A percentile compares a stretch with the other conserved stretches of the same genome.
Conservation (phyloP, 805 yeast genomes). For the Scheffersomyces ergatensis region DNA sequence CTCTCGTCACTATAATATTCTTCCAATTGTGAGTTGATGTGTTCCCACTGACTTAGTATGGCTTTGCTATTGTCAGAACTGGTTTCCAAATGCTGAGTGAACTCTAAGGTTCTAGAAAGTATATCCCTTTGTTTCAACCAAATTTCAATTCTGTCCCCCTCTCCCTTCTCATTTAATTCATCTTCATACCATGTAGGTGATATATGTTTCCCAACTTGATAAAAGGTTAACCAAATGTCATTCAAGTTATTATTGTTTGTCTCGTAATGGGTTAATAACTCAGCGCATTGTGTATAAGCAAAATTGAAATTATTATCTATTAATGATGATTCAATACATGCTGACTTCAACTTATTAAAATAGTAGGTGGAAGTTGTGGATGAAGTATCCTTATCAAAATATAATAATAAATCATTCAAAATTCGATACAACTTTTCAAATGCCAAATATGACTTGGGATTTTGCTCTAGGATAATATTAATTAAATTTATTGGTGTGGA, state of each 20-base stretch:
- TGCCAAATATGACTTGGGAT: slow-evolving; percentile 49
- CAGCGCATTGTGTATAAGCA: slow-evolving; percentile 47
- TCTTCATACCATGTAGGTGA: slow-evolving; percentile 26
- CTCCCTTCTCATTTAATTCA: slow-evolving; percentile 14
- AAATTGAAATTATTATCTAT: slow-evolving; percentile 58
- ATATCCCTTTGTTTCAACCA: slow-evolving; percentile 53
- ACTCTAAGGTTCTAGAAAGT: slow-evolving; percentile 48
- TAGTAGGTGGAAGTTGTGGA: slow-evolving; percentile 12
- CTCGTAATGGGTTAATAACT: slow-evolving; percentile 28
- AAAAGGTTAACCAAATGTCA: slow-evolving; percentile 66
- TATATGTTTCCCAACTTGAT: slow-evolving; percentile 63
- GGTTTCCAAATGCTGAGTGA: slow-evolving; percentile 29
- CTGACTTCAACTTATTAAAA: slow-evolving; percentile 34
- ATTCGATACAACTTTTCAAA: slow-evolving; percentile 40
- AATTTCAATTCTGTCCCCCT: slow-evolving; percentile 14
- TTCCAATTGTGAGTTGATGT: slow-evolving; percentile 37
- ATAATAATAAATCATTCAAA: slow-evolving; percentile 38
- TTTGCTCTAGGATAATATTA: slow-evolving; percentile 49
- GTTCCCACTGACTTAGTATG: slow-evolving; percentile 64
- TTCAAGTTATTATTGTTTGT: slow-evolving; percentile 14
- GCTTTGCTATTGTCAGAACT: slow-evolving; percentile 53
- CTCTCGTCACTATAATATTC: slow-evolving; percentile 7
- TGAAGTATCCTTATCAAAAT: slow-evolving; percentile 22
- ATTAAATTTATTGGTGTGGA: slow-evolving; percentile 32
- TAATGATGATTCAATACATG: slow-evolving; percentile 68